These are phyloP conservation scores for Pseudogymnoascus sp. DNA, from an alignment of 2,329 filamentous ascomycete species.

Conservation along the genomic window DNA sequence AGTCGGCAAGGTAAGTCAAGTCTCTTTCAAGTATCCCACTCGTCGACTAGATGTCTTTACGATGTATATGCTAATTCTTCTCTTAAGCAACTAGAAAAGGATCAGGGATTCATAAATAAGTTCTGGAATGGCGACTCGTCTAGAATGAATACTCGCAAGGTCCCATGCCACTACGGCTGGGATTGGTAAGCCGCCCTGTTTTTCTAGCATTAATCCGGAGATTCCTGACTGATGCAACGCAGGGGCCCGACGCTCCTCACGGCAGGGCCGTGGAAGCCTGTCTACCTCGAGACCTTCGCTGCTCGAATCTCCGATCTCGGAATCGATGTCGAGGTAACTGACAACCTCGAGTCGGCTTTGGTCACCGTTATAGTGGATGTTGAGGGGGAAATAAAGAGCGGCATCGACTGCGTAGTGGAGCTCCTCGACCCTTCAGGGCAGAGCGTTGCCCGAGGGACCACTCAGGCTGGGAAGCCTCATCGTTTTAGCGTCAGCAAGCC, in stretches of 20 bases:
- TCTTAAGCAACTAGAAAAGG: too few species aligned
- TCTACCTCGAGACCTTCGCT: slow-evolving; percentile 59
- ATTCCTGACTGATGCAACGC: too few species aligned
- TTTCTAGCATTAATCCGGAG: too few species aligned
- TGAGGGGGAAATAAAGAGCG: slow-evolving; percentile 35
- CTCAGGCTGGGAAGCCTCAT: slow-evolving; percentile 13
- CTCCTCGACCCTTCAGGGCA: background rate
- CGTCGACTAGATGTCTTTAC: too few species aligned
- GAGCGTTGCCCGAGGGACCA: background rate
- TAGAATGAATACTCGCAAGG: too few species aligned
- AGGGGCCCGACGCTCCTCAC: slow-evolving; percentile 61
- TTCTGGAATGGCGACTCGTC: too few species aligned
- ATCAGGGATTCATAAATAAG: too few species aligned
- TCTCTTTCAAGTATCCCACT: too few species aligned
- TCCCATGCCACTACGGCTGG: too few species aligned
- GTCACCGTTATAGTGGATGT: slow-evolving; percentile 23
- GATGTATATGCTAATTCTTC: too few species aligned
- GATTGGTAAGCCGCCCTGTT: too few species aligned
- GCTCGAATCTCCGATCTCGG: slow-evolving; percentile 55
- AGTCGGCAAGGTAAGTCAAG: too few species aligned
- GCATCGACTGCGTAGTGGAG: background rate
- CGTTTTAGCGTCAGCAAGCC: slow-evolving; percentile 47
- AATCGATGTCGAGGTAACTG: slow-evolving; percentile 48
- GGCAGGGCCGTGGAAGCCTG: slow-evolving; percentile 60
- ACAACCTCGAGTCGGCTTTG: slow-evolving; percentile 46